phyloP scores from a whole-genome alignment of 441 rosid genomes.

The Melianthus villosus region DNA sequence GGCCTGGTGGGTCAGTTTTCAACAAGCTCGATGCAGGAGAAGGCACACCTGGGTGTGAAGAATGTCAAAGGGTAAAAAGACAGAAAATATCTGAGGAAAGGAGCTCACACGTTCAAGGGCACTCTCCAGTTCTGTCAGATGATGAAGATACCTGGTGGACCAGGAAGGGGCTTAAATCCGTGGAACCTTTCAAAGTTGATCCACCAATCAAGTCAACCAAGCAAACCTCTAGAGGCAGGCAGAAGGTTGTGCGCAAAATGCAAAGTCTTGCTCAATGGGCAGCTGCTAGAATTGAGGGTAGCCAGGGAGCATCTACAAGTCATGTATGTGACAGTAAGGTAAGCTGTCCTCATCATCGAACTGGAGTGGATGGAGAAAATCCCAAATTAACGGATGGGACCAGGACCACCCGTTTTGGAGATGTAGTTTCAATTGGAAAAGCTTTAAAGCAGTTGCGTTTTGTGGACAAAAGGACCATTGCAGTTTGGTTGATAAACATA shows the following conservation, averaged over 20 bases:
- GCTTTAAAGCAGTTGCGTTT: conserved; percentile 60
- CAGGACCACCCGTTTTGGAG: conserved; percentile 29
- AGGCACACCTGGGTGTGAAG: conserved; percentile 77
- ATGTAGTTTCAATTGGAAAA: conserved; percentile 59
- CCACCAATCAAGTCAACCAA: conserved; percentile 45
- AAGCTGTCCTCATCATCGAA: conserved; percentile 50
- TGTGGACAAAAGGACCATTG: conserved; percentile 63
- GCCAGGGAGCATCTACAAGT: conserved; percentile 98
- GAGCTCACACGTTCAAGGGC: conserved; percentile 42
- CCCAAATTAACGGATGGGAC: conserved; percentile 41
- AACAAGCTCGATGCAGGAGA: conserved; percentile 45
- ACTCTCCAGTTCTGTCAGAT: conserved; percentile 65
- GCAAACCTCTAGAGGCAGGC: conserved; percentile 74
- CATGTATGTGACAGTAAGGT: conserved; percentile 80
- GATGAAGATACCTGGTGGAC: conserved; percentile 97
- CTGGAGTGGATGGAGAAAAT: conserved; percentile 38
- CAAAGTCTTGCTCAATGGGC: conserved; percentile 87
- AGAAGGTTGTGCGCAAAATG: conserved; percentile 69
- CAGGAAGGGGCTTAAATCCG: conserved; percentile 49
- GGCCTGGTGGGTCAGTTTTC: conserved; percentile 35
- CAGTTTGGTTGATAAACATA: conserved; percentile 59
- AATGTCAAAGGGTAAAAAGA: conserved; percentile 70
- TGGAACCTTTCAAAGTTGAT: conserved; percentile 55
- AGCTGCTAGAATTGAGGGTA: conserved; percentile 91
- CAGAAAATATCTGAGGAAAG: conserved; percentile 60